Conservation (phyloP, 345 rosid genomes). For the Populus simonii region DNA sequence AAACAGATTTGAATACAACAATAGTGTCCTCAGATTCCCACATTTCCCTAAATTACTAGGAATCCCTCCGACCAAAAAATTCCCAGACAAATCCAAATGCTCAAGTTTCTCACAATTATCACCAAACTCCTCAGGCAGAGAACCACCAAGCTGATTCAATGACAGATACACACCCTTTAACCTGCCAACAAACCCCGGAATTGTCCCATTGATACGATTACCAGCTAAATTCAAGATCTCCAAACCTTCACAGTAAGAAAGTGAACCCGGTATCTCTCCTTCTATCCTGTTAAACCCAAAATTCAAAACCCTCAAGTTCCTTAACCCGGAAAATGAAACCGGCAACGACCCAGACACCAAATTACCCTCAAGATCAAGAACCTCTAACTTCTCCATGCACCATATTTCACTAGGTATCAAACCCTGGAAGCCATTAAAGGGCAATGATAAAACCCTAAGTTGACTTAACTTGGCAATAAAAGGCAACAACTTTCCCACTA, state of each 20-base stretch:
- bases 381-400: conserved; percentile 74
- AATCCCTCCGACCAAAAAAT: conserved; percentile 60
- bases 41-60: conserved; percentile 73
- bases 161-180: conserved; percentile 63
- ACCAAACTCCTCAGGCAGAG: conserved; percentile 61
- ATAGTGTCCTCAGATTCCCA: conserved; percentile 48
- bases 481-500: conserved; percentile 59
- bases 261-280: conserved; percentile 58
- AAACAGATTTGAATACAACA: conserved; percentile 67
- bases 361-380: conserved; percentile 91
- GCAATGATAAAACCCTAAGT: conserved; percentile 71
- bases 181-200: conserved; percentile 66
- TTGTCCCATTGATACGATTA: conserved; percentile 62
- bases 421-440: conserved; percentile 67
- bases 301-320: conserved; percentile 63
- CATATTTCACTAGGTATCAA: conserved; percentile 67
- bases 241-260: conserved; percentile 36
- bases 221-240: conserved; percentile 76
- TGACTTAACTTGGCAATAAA: conserved; percentile 49
- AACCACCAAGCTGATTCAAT: conserved; percentile 53
- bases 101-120: conserved; percentile 63
- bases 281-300: conserved; percentile 66
- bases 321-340: conserved; percentile 40
- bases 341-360: conserved; percentile 50
- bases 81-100: conserved; percentile 84